Percentiles rank a stretch among this genome's conserved stretches.
Conservation (phyloP, 2,329 filamentous ascomycete genomes). For the Didymellaceae sp. region DNA sequence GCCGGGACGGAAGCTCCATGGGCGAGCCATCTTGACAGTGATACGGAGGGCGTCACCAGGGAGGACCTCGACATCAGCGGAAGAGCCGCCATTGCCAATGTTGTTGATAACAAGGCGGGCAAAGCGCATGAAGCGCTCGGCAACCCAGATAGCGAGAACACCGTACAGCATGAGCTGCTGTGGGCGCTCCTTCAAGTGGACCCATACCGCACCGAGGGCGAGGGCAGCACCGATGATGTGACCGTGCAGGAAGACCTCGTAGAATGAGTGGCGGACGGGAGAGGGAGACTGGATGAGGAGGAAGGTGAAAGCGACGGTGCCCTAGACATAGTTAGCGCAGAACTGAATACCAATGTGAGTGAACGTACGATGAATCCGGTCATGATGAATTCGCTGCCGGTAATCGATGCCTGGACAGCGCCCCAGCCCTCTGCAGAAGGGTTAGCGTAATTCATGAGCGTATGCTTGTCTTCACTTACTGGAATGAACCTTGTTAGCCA, state of each 20-base stretch:
- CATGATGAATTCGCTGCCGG: slow-evolving; percentile 57
- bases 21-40: slow-evolving; percentile 74
- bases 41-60: slow-evolving; percentile 77
- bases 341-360: slow-evolving; percentile 21
- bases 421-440: slow-evolving; percentile 57
- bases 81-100: slow-evolving; percentile 69
- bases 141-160: slow-evolving; percentile 70
- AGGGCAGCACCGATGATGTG: slow-evolving; percentile 71
- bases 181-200: slow-evolving; percentile 63
- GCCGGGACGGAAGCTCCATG: slow-evolving; percentile 77
- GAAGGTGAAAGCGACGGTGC: slow-evolving; percentile 65
- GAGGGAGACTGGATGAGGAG: slow-evolving; percentile 74
- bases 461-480: slow-evolving; percentile 29
- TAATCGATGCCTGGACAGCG: slow-evolving; percentile 51
- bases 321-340: slow-evolving; percentile 47
- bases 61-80: slow-evolving; percentile 74
- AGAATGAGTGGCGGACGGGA: slow-evolving; percentile 76
- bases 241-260: slow-evolving; percentile 76
- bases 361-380: slow-evolving; percentile 69
- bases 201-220: slow-evolving; percentile 69
- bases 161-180: slow-evolving; percentile 67
- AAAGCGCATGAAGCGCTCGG: slow-evolving; percentile 68
- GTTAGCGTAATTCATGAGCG: slow-evolving; percentile 16
- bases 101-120: slow-evolving; percentile 70
- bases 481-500: slow-evolving; percentile 52